These are phyloP conservation scores for Mixia osmundae DNA, from an alignment of 1,284 basidiomycete genomes.

Conservation along the genomic window DNA sequence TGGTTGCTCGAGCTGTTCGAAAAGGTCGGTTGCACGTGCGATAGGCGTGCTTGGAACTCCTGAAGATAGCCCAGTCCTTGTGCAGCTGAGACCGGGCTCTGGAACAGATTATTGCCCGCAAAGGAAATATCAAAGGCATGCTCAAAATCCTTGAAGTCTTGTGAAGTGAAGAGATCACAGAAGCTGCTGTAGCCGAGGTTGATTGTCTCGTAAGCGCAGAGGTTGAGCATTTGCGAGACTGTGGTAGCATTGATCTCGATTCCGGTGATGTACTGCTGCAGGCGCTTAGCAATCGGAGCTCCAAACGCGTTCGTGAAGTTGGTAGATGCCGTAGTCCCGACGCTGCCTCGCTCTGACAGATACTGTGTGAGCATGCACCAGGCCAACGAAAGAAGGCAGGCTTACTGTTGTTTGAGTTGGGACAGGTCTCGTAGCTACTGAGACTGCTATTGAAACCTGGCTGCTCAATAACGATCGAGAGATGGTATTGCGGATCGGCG, in stretches of 20 bases:
- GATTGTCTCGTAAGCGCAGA: constrained; percentile 21
- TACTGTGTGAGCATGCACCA: too few relatives aligned
- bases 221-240: constrained; percentile 19
- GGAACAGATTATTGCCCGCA: constrained; percentile 54
- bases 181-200: constrained; percentile 72
- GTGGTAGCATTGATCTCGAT: constrained; percentile 17
- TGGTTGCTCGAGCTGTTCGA: constrained; percentile 37
- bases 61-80: constrained; percentile 59
- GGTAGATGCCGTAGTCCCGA: too few relatives aligned
- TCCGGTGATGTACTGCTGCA: constrained; percentile 4
- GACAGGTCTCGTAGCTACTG: constrained; percentile 25
- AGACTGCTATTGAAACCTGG: constrained; percentile 28
- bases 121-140: constrained; percentile 27
- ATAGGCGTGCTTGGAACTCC: constrained; percentile 13
- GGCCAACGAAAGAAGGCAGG: too few relatives aligned
- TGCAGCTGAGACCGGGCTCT: constrained; percentile 47
- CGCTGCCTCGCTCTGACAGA: too few relatives aligned
- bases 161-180: constrained; percentile 65
- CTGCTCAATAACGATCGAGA: constrained; percentile 34
- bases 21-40: background rate
- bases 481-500: constrained; percentile 54
- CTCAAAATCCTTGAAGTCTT: constrained; percentile 73
- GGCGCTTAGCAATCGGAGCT: constrained; percentile 9
- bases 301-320: constrained; percentile 7
- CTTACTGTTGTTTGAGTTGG: constrained; percentile 12